A percentile compares a stretch with the other conserved stretches of the same genome.
phyloP scores from a whole-genome alignment of 2,329 filamentous ascomycete genomes.

The Fusarium sp. region DNA sequence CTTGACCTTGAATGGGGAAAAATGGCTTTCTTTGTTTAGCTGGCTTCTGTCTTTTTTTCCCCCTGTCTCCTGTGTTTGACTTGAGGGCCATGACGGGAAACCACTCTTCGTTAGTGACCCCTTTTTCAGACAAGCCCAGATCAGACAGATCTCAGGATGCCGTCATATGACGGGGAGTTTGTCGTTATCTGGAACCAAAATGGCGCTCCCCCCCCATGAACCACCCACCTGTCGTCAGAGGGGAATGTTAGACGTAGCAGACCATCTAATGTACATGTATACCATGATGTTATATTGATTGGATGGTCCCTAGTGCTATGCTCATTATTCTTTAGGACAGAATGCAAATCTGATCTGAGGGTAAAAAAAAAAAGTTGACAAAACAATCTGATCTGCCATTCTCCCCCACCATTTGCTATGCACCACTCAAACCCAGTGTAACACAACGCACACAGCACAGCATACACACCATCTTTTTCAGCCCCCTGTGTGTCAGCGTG shows the following conservation, averaged over 20 bases:
- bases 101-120: constrained; percentile 22
- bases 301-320: background rate
- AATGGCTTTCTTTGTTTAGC: background rate
- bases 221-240: too few species aligned
- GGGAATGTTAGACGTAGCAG: background rate
- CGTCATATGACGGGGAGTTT: constrained; percentile 43
- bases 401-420: constrained; percentile 33
- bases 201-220: too few species aligned
- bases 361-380: constrained; percentile 14
- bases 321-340: background rate
- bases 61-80: background rate
- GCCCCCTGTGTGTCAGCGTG: constrained; percentile 23
- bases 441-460: constrained; percentile 3
- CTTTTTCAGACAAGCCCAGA: constrained; percentile 34
- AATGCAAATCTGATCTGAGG: background rate
- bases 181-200: too few species aligned
- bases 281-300: background rate
- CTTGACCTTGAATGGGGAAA: constrained; percentile 1
- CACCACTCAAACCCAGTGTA: constrained; percentile 9
- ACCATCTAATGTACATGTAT: too few species aligned
- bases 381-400: constrained; percentile 37
- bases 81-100: constrained; percentile 8
- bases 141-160: constrained; percentile 40
- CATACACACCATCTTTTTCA: constrained; percentile 11
- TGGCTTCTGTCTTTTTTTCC: background rate